Conservation (phyloP, 352 stramenopile genomes). For the Phytophthora kernoviae region DNA sequence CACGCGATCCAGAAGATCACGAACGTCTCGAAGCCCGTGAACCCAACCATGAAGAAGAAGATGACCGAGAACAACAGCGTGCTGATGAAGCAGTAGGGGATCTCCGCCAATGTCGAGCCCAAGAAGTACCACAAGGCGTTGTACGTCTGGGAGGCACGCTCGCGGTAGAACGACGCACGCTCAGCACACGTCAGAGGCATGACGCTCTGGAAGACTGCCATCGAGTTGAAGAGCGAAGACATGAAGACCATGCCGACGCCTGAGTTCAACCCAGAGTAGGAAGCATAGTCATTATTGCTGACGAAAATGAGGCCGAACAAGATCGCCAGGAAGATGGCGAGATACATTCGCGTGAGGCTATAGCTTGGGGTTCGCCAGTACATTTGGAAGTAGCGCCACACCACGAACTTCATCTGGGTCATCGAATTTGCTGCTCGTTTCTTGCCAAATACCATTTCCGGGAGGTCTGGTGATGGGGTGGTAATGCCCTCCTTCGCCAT, state of each 20-base stretch:
- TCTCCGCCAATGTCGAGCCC: constrained; percentile 46
- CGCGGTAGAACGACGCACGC: constrained; percentile 84
- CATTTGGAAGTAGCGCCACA: constrained; percentile 43
- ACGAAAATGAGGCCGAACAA: constrained; percentile 74
- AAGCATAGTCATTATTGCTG: constrained; percentile 28
- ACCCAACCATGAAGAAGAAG: constrained; percentile 23
- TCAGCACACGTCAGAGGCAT: constrained; percentile 72
- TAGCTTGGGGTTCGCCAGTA: constrained; percentile 86
- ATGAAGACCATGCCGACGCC: constrained; percentile 79
- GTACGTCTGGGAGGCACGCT: constrained; percentile 84
- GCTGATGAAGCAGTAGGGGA: constrained; percentile 21
- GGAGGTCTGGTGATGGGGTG: constrained; percentile 12
- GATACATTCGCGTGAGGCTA: constrained; percentile 64
- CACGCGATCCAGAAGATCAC: constrained; percentile 32
- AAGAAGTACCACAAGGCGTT: constrained; percentile 55
- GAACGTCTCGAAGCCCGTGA: constrained; percentile 1
- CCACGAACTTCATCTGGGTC: constrained; percentile 28
- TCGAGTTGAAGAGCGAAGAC: constrained; percentile 66
- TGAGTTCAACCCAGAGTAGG: constrained; percentile 35
- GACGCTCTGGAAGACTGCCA: constrained; percentile 70
- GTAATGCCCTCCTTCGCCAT: constrained; percentile 26
- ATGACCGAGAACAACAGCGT: constrained; percentile 37
- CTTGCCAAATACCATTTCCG: constrained; percentile 17
- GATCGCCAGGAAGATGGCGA: constrained; percentile 60
- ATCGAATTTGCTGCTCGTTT: constrained; percentile 25